Percentiles rank a stretch among this genome's conserved stretches.
phyloP scores from a whole-genome alignment of 371 early-diverging fungal genomes.

The Dentiscutata heterogama region DNA sequence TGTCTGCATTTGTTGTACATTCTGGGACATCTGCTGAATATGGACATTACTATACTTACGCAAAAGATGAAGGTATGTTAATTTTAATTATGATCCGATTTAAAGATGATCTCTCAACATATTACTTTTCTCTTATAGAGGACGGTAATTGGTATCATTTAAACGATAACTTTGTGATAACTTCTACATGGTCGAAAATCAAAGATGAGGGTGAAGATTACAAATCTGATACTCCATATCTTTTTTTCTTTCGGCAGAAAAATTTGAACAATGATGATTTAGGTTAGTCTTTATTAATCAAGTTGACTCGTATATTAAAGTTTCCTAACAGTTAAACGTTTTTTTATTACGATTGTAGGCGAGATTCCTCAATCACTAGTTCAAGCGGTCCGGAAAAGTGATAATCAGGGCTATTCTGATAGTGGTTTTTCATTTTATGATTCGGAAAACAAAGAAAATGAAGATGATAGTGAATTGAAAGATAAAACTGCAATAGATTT shows the following conservation, averaged over 20 bases:
- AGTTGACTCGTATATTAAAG: neutral
- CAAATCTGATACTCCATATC: slow-evolving; percentile 41
- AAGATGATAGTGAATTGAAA: neutral
- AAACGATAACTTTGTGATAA: slow-evolving; percentile 27
- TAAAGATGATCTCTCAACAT: neutral
- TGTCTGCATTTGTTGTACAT: slow-evolving; percentile 52
- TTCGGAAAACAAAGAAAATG: neutral
- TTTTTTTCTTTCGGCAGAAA: slow-evolving; percentile 27
- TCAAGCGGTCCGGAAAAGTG: neutral
- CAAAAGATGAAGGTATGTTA: slow-evolving; percentile 47
- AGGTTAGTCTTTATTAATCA: neutral
- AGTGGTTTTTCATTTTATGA: neutral
- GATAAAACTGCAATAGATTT: no score
- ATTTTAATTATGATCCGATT: no score
- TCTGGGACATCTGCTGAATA: slow-evolving; percentile 55
- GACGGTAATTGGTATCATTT: slow-evolving; percentile 29
- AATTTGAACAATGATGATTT: neutral
- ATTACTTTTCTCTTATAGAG: neutral
- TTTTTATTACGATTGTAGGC: neutral
- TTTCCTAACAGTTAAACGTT: no score
- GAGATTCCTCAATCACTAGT: neutral
- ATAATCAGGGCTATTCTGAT: neutral
- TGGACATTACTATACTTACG: slow-evolving; percentile 57
- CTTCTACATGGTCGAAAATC: neutral
- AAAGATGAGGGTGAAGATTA: neutral